phyloP scores from a whole-genome alignment of 306 rosid genomes.

The Malus fusca region DNA sequence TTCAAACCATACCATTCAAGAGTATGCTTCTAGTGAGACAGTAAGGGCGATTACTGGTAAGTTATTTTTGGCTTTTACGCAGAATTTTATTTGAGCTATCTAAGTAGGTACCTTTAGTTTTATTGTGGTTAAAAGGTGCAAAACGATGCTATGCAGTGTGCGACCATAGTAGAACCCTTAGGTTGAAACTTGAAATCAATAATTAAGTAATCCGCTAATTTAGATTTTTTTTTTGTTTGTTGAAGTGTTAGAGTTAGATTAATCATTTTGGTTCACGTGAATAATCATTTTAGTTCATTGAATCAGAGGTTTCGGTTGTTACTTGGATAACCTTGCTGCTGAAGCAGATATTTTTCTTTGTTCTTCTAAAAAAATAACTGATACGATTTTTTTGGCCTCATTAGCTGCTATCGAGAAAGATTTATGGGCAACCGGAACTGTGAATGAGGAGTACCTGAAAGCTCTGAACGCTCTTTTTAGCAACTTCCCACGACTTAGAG shows the following conservation, averaged over 20 bases:
- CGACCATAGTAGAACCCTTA: neutral
- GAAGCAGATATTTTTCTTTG: neutral
- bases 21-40: conserved; percentile 97
- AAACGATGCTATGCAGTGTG: neutral
- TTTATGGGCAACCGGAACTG: conserved; percentile 92
- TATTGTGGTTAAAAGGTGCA: neutral
- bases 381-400: conserved; percentile 21
- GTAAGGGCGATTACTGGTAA: conserved; percentile 93
- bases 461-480: conserved; percentile 87
- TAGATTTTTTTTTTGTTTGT: neutral
- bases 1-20: conserved; percentile 96
- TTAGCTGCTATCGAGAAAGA: conserved; percentile 93
- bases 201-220: neutral
- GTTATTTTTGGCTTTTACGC: conserved; percentile 27
- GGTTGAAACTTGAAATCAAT: neutral
- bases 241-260: neutral
- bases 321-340: neutral
- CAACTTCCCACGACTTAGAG: conserved; percentile 98
- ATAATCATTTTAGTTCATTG: neutral
- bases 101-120: neutral
- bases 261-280: neutral
- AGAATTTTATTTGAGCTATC: neutral
- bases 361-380: neutral
- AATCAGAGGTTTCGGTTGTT: neutral
- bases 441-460: conserved; percentile 90